These are phyloP conservation scores for Pyrenochaeta sp. DNA, from an alignment of 2,329 filamentous ascomycete species.

Conservation along the genomic window DNA sequence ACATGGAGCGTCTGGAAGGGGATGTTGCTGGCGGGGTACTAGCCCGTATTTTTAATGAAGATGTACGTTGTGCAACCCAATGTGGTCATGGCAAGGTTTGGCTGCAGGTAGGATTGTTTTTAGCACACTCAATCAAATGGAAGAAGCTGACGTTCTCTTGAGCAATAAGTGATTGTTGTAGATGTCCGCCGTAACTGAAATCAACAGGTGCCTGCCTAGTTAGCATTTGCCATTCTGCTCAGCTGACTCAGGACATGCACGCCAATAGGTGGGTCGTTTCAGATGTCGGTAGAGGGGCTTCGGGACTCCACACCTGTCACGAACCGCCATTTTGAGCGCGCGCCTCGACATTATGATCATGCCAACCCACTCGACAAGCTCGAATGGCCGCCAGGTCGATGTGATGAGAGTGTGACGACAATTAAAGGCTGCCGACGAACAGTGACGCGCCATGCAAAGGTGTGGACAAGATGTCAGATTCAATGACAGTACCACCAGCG, in stretches of 20 bases:
- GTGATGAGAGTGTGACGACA: slow-evolving; percentile 31
- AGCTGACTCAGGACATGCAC: slow-evolving; percentile 22
- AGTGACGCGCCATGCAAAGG: slow-evolving; percentile 22
- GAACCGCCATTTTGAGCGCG: slow-evolving; percentile 31
- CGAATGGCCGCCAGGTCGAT: slow-evolving; percentile 20
- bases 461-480: slow-evolving; percentile 4
- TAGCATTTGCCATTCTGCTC: slow-evolving; percentile 7
- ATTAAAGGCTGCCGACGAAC: slow-evolving; percentile 9
- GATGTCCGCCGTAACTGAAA: neutral
- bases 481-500: slow-evolving; percentile 18
- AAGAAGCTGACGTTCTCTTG: slow-evolving; percentile 11
- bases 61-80: slow-evolving; percentile 11
- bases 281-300: slow-evolving; percentile 16
- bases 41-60: slow-evolving; percentile 12
- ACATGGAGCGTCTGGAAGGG: neutral
- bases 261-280: slow-evolving; percentile 24
- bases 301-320: slow-evolving; percentile 20
- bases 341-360: slow-evolving; percentile 29
- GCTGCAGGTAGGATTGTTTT: slow-evolving; percentile 15
- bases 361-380: slow-evolving; percentile 17
- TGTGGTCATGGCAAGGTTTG: slow-evolving; percentile 12
- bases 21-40: slow-evolving; percentile 12
- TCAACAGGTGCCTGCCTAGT: slow-evolving; percentile 13
- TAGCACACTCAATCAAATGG: slow-evolving; percentile 15
- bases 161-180: neutral